Percentiles rank a stretch among this genome's conserved stretches.
phyloP scores from a whole-genome alignment of 2,329 filamentous ascomycete genomes.

The Fusarium sp. region DNA sequence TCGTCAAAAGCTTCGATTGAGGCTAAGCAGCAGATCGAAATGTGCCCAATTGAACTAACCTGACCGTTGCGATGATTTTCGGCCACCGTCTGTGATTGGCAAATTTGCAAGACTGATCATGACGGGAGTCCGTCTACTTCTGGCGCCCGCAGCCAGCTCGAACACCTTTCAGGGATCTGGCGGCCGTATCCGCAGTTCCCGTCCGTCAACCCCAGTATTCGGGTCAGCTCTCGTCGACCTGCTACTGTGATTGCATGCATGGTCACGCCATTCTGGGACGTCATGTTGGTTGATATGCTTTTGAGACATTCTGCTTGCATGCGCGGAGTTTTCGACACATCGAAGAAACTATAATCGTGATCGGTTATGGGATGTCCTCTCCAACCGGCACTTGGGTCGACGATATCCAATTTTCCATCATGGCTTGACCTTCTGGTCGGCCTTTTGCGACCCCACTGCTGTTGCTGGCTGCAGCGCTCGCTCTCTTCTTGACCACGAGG shows the following conservation, averaged over 20 bases:
- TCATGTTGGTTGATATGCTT: constrained; percentile 23
- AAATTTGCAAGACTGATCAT: neutral
- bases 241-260: constrained; percentile 8
- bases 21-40: constrained; percentile 1
- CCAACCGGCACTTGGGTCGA: constrained; percentile 75
- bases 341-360: neutral
- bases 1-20: constrained; percentile 1
- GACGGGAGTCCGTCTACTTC: constrained; percentile 11
- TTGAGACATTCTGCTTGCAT: constrained; percentile 17
- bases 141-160: constrained; percentile 6
- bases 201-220: constrained; percentile 26
- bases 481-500: constrained; percentile 82
- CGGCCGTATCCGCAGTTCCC: constrained; percentile 41
- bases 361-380: constrained; percentile 48
- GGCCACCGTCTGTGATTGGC: neutral
- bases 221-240: constrained; percentile 20
- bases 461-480: constrained; percentile 47
- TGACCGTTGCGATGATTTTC: constrained; percentile 1
- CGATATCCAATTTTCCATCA: constrained; percentile 87
- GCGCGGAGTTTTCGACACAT: neutral
- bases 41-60: neutral
- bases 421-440: constrained; percentile 66
- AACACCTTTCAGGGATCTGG: constrained; percentile 25
- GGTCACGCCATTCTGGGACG: constrained; percentile 28
- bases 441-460: constrained; percentile 37